phyloP scores from a whole-genome alignment of 768 basidiomycete species.

The Hydnomerulius pinastri region DNA sequence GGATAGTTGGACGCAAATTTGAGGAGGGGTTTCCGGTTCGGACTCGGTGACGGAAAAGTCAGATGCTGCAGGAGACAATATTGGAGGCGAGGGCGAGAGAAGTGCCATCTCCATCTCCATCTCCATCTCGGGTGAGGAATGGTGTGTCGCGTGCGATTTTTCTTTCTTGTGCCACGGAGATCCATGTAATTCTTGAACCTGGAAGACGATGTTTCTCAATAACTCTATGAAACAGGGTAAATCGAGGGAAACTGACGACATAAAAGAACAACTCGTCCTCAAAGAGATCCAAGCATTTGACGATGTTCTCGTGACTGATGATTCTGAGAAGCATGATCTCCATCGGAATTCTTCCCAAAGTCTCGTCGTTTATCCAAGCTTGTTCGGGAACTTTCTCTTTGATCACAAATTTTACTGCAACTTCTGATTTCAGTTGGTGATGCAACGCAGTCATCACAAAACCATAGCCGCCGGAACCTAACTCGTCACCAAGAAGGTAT shows the following conservation, averaged over 20 bases:
- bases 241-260: slow-evolving; percentile 53
- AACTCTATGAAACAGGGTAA: background rate
- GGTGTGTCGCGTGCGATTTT: slow-evolving; percentile 31
- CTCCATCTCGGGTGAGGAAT: slow-evolving; percentile 28
- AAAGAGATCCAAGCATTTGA: slow-evolving; percentile 81
- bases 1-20: slow-evolving; percentile 26
- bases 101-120: slow-evolving; percentile 22
- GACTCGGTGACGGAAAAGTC: slow-evolving; percentile 46
- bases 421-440: slow-evolving; percentile 59
- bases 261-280: slow-evolving; percentile 88
- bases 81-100: slow-evolving; percentile 45
- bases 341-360: slow-evolving; percentile 66
- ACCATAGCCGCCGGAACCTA: slow-evolving; percentile 92
- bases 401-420: slow-evolving; percentile 95
- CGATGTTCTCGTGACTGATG: slow-evolving; percentile 78
- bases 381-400: slow-evolving; percentile 65
- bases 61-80: slow-evolving; percentile 58
- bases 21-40: slow-evolving; percentile 45
- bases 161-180: slow-evolving; percentile 73
- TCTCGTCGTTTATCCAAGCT: slow-evolving; percentile 57
- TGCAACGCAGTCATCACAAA: slow-evolving; percentile 89
- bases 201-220: background rate
- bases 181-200: slow-evolving; percentile 94
- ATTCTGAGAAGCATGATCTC: slow-evolving; percentile 78
- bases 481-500: slow-evolving; percentile 70